Percentiles rank a stretch among this genome's conserved stretches.
phyloP scores from a whole-genome alignment of 495 filamentous ascomycete species.

The Jackrogersella multiformis region DNA sequence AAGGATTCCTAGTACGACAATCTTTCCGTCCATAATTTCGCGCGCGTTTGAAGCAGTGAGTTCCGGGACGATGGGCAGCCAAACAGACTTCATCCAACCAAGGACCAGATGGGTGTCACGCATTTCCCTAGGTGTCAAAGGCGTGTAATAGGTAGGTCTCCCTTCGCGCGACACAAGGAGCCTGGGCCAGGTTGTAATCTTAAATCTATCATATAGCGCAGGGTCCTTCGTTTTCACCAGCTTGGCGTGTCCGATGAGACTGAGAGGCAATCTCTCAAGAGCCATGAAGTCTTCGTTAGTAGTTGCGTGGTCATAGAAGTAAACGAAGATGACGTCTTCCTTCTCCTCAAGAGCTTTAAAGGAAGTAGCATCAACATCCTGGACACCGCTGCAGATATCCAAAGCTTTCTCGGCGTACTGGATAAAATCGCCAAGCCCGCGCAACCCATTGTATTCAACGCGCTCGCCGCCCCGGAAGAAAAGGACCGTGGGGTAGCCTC shows the following conservation, averaged over 20 bases:
- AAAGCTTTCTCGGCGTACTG: conserved; percentile 87
- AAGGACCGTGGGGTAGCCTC: conserved; percentile 85
- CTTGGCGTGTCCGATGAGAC: conserved; percentile 88
- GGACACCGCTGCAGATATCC: conserved; percentile 76
- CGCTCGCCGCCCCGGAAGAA: conserved; percentile 93
- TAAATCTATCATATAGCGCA: conserved; percentile 78
- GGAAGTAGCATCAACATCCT: conserved; percentile 76
- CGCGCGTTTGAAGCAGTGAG: conserved; percentile 88
- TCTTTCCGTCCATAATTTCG: conserved; percentile 93
- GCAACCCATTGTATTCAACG: conserved; percentile 91
- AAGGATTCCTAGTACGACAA: conserved; percentile 90
- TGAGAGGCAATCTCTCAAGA: conserved; percentile 83
- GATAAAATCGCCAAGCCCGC: conserved; percentile 90
- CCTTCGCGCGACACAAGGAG: conserved; percentile 90
- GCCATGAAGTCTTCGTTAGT: conserved; percentile 90
- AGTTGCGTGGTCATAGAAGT: conserved; percentile 96
- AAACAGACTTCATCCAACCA: conserved; percentile 93
- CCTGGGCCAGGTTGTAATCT: conserved; percentile 94
- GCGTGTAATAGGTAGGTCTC: conserved; percentile 85
- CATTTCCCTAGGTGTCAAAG: conserved; percentile 86
- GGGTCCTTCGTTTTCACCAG: conserved; percentile 87
- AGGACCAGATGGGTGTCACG: conserved; percentile 82
- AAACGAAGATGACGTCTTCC: conserved; percentile 94
- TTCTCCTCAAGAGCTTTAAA: conserved; percentile 90
- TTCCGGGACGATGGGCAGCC: conserved; percentile 97